Base-by-base conservation (phyloP, 2,329 filamentous ascomycete species). In the Claviceps cyperi region DNA sequence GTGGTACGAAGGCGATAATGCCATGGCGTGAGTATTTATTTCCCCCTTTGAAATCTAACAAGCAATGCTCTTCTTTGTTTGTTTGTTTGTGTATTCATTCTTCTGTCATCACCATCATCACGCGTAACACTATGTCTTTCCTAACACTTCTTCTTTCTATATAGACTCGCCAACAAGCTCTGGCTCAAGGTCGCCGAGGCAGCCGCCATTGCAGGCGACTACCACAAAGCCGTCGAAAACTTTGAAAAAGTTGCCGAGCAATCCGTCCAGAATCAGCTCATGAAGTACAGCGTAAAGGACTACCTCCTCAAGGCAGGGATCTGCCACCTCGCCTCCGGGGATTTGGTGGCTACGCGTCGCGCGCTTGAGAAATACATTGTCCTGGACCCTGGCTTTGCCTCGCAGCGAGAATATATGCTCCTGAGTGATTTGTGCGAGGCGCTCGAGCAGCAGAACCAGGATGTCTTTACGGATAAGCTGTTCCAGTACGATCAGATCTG, bases 291-390 rank as follows among this genome's bases (percentile, higher is more conserved):
- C 46, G 88, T 97, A 55, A 97, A 96, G 69, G 89, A 96, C 57
- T 96, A 96, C 70, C 83, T 96, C 61, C 76, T 97, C 61, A 95
- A 96, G 71, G 87, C 88, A 1, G 90, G 89, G 35, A 86, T 97
- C 63, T 96, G 90, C 71, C 84, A 94, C 64, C 75, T 97, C 38
- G 80, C 79, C 39, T 74, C 72, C 17, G 73, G 74, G 53, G 91
- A 97, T 64, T 71, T 84, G 59, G 85, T 96, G 49, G 85, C 83
- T 46, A 77, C 83, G 17, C 83, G 83, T 62, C 79, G 87, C 47
- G 90, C 89, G 32, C 71, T 97, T 21, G 84, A 94, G 60, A 80
- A 79, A 57, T 97, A 94, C 70, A 72, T 78, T 54, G 87, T 94
- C 50, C 74, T 85, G 61, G 87, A 94, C 63, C 81, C 83, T 17